phyloP scores from a whole-genome alignment of 2,329 filamentous ascomycete genomes.

The Tolypocladium nubicola region DNA sequence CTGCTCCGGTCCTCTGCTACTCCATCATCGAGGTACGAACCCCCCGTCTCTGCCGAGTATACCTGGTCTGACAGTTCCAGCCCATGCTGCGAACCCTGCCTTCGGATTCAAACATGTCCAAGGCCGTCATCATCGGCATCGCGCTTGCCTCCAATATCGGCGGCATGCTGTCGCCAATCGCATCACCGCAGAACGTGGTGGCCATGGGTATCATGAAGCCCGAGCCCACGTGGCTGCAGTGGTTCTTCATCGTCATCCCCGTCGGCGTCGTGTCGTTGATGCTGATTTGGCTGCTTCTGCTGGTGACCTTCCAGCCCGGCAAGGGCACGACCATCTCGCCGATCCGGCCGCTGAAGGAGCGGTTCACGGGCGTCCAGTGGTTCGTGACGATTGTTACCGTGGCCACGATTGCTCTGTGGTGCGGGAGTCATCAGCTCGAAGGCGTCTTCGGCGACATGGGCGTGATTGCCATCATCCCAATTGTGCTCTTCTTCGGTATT shows the following conservation, averaged over 20 bases:
- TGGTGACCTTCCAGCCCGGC: slow-evolving; percentile 77
- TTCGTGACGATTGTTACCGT: slow-evolving; percentile 83
- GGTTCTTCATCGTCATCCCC: slow-evolving; percentile 94
- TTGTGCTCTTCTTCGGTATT: slow-evolving; percentile 92
- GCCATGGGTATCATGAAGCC: slow-evolving; percentile 93
- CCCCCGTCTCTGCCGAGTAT: neutral
- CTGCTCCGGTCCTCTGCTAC: slow-evolving; percentile 91
- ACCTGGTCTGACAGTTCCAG: slow-evolving; percentile 27
- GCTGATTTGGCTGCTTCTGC: slow-evolving; percentile 78
- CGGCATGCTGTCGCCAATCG: slow-evolving; percentile 92
- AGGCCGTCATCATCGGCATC: slow-evolving; percentile 89
- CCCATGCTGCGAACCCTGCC: slow-evolving; percentile 91
- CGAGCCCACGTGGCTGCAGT: slow-evolving; percentile 82
- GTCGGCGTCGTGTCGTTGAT: slow-evolving; percentile 84
- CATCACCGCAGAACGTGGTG: slow-evolving; percentile 94
- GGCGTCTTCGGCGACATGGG: slow-evolving; percentile 93
- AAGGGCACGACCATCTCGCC: slow-evolving; percentile 82
- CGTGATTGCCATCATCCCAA: slow-evolving; percentile 90
- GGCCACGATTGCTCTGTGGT: slow-evolving; percentile 83
- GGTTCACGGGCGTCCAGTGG: slow-evolving; percentile 80
- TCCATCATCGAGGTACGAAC: slow-evolving; percentile 78
- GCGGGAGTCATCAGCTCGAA: slow-evolving; percentile 81
- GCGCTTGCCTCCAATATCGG: slow-evolving; percentile 92
- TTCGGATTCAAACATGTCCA: slow-evolving; percentile 83
- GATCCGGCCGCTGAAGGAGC: slow-evolving; percentile 81